Evolutionary conservation across 2,329 filamentous ascomycete genomes (phyloP), one percentile per base, ranked within the genome.

Genomic region (Calonectria pauciramosa): DNA sequence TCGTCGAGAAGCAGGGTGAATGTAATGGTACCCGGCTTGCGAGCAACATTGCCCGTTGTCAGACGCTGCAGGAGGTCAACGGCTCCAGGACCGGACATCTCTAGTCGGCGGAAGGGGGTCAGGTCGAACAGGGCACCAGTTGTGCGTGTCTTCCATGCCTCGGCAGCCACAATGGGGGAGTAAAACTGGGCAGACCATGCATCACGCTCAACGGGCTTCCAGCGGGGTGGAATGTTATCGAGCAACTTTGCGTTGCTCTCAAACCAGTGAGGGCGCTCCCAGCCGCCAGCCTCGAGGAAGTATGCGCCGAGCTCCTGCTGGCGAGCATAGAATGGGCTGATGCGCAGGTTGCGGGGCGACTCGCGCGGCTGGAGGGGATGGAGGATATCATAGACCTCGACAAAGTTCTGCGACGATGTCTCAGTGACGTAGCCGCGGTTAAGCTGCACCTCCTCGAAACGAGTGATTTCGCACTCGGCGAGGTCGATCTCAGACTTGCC

Each of bases 181-280:
- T 92, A 89, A 74, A 88, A 91, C 30, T 85, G 84, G 0, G 88
- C 83, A 0, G 91, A 91, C 91, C 91, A 93, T 0, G 87, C 82
- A 79, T 93, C 91, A 14, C 91, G 87, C 47, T 89, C 87, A 0
- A 88, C 84, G 0, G 91, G 90, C 72, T 84, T 85, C 91, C 91
- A 93, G 52, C 87, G 84, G 0, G 85, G 78, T 0, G 92, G 91
- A 4, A 93, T 81, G 0, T 86, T 83, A 8, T 86, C 83, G 2
- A 93, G 79, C 2, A 93, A 84, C 5, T 85, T 80, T 18, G 86
- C 86, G 76, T 93, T 93, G 0, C 87, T 84, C 74, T 91, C 89
- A 66, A 90, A 93, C 91, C 91, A 93, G 71, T 90, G 89, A 3
- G 91, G 91, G 0, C 91, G 88, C 78, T 93, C 91, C 91, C 91